Percentiles rank a stretch among this genome's conserved stretches.
These are phyloP conservation scores for Rosa multiflora DNA, from an alignment of 306 rosid species.

Conservation along the genomic window DNA sequence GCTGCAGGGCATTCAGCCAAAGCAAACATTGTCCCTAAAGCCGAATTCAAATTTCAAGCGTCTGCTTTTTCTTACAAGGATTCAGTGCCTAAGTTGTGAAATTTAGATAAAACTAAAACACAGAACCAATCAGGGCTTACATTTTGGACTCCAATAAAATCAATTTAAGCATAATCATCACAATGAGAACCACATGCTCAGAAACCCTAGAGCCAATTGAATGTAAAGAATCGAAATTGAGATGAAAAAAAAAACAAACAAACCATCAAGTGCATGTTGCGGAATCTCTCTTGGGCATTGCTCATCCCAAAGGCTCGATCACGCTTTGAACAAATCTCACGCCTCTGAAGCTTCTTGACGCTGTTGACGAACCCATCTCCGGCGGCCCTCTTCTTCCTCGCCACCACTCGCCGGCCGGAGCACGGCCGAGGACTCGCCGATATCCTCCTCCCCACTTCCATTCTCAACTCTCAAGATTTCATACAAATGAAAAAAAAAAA, in stretches of 20 bases:
- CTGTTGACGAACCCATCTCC: conserved; percentile 36
- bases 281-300: conserved; percentile 66
- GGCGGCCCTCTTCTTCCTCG: conserved; percentile 50
- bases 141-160: not conserved
- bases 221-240: not conserved
- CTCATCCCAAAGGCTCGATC: conserved; percentile 57
- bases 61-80: not conserved
- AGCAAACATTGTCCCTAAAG: not conserved
- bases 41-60: not conserved
- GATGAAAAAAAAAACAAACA: not conserved
- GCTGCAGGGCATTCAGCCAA: not conserved
- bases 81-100: not conserved
- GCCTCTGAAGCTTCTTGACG: conserved; percentile 65
- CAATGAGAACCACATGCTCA: not conserved
- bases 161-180: not conserved
- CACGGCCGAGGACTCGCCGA: conserved; percentile 57
- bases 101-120: not conserved
- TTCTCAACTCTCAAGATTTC: conserved; percentile 19
- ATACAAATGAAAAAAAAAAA: not conserved
- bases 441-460: conserved; percentile 65
- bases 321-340: conserved; percentile 66
- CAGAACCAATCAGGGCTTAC: not conserved
- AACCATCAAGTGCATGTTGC: conserved; percentile 66
- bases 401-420: conserved; percentile 56
- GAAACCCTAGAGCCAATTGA: not conserved